Evolutionary conservation across 257 asterid genomes (phyloP).

Genomic region (Jaltomata sinuosa): DNA sequence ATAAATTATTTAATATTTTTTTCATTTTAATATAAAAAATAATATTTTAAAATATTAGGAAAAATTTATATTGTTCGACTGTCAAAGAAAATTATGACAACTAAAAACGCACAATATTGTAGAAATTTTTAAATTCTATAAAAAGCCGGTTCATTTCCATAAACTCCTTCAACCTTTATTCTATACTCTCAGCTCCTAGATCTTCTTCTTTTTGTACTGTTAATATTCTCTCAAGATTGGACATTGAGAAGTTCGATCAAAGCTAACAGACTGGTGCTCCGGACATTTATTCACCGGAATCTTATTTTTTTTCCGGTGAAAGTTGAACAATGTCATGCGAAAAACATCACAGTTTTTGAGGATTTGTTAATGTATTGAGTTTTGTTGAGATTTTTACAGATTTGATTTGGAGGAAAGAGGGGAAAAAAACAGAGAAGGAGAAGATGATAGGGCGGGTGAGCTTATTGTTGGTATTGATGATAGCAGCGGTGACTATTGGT

Average conservation of each 20-base stretch:
- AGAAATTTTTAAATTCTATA: not conserved
- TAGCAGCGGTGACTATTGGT: not conserved
- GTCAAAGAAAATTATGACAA: no score
- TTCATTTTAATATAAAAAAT: no score
- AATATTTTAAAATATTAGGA: no score
- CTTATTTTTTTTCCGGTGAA: not conserved
- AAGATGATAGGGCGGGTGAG: not conserved
- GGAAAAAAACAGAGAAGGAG: not conserved
- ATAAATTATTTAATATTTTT: no score
- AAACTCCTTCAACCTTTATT: not conserved
- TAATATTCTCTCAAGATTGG: not conserved
- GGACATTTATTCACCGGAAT: not conserved
- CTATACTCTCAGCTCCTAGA: not conserved
- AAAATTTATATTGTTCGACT: no score
- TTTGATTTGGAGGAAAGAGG: not conserved
- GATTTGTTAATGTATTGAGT: not conserved
- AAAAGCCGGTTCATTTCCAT: not conserved
- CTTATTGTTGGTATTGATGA: constrained; percentile 1
- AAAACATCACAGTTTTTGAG: not conserved
- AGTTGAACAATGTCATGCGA: not conserved
- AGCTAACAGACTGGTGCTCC: not conserved
- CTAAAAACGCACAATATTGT: no score
- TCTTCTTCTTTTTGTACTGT: not conserved
- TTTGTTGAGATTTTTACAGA: not conserved
- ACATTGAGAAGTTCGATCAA: not conserved